A percentile compares a stretch with the other conserved stretches of the same genome.
These are phyloP conservation scores for Tricholoma flavovirens DNA, from an alignment of 768 basidiomycete genomes.

Conservation along the genomic window DNA sequence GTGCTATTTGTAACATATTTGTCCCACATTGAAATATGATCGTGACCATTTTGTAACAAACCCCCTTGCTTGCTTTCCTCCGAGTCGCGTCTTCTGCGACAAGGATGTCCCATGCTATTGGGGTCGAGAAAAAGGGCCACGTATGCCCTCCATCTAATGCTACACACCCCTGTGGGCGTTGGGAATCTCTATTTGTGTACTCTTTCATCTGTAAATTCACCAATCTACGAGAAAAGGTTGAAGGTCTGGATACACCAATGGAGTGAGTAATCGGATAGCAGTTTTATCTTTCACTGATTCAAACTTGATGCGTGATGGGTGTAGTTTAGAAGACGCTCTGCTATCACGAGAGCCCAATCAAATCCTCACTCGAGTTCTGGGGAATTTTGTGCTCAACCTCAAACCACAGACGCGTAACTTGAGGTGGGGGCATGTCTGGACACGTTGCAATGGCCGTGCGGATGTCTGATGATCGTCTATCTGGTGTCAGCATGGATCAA, in stretches of 20 bases:
- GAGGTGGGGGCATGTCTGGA: conserved; percentile 53
- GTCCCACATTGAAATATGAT: conserved; percentile 36
- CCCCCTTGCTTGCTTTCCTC: conserved; percentile 28
- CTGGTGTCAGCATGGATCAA: conserved; percentile 61
- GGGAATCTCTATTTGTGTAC: conserved; percentile 85
- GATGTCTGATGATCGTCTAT: conserved; percentile 28
- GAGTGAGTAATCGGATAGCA: conserved; percentile 54
- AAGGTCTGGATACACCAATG: conserved; percentile 75
- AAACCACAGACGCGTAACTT: conserved; percentile 87
- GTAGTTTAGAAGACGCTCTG: conserved; percentile 76
- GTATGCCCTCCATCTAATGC: conserved; percentile 58
- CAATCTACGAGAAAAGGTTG: conserved; percentile 63
- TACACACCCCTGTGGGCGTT: conserved; percentile 72
- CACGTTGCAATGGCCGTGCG: conserved; percentile 22
- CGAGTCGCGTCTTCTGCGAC: conserved; percentile 31
- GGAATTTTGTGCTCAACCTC: conserved; percentile 75
- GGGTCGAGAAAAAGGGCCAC: conserved; percentile 35
- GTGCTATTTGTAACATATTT: conserved; percentile 46
- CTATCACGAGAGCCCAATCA: conserved; percentile 66
- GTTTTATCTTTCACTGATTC: conserved; percentile 15
- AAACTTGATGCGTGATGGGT: conserved; percentile 26
- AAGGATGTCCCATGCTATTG: conserved; percentile 28
- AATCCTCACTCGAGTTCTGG: conserved; percentile 67
- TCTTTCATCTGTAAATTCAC: conserved; percentile 84
- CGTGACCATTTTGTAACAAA: conserved; percentile 30